A percentile compares a stretch with the other conserved stretches of the same genome.
Conservation (phyloP, 495 filamentous ascomycete genomes). For the Podospora appendiculata region DNA sequence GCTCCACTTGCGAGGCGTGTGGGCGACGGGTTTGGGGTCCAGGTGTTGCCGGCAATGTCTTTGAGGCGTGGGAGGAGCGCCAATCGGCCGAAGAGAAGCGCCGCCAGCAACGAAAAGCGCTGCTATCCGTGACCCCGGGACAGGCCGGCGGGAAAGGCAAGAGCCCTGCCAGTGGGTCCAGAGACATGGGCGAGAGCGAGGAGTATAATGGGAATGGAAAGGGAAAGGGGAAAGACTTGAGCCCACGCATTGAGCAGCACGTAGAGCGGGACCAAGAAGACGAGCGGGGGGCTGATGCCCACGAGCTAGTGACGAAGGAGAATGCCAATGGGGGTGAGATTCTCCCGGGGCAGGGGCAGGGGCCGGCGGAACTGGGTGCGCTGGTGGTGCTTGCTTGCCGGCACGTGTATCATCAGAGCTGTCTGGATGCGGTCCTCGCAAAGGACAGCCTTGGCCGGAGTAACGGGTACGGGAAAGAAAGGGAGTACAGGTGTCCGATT, state of each 20-base stretch:
- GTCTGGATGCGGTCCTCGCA: slow-evolving; percentile 47
- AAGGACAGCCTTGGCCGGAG: slow-evolving; percentile 23
- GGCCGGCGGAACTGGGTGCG: slow-evolving; percentile 28
- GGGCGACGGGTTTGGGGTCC: slow-evolving; percentile 82
- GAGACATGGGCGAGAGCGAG: slow-evolving; percentile 1
- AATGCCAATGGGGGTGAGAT: not conserved
- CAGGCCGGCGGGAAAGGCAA: no score
- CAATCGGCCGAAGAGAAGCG: slow-evolving; percentile 41
- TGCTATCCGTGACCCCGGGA: not conserved
- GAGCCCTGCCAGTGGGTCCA: not conserved
- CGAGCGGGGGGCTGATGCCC: not conserved
- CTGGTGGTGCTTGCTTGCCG: slow-evolving; percentile 53
- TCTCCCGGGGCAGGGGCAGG: not conserved
- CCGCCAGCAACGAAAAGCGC: slow-evolving; percentile 22
- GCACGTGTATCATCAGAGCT: slow-evolving; percentile 55
- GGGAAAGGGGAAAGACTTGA: slow-evolving; percentile 22
- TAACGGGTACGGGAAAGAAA: slow-evolving; percentile 30
- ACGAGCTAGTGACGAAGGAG: not conserved
- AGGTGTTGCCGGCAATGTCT: slow-evolving; percentile 69
- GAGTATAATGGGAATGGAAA: slow-evolving; percentile 28
- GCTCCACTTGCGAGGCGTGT: slow-evolving; percentile 82
- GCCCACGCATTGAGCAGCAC: slow-evolving; percentile 7
- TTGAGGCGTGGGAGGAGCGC: slow-evolving; percentile 69
- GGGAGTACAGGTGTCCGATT: slow-evolving; percentile 48
- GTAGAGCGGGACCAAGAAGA: slow-evolving; percentile 11